A percentile compares a stretch with the other conserved stretches of the same genome.
These are phyloP conservation scores for Emergomyces pasteurianus DNA, from an alignment of 2,329 filamentous ascomycete species.

Conservation along the genomic window DNA sequence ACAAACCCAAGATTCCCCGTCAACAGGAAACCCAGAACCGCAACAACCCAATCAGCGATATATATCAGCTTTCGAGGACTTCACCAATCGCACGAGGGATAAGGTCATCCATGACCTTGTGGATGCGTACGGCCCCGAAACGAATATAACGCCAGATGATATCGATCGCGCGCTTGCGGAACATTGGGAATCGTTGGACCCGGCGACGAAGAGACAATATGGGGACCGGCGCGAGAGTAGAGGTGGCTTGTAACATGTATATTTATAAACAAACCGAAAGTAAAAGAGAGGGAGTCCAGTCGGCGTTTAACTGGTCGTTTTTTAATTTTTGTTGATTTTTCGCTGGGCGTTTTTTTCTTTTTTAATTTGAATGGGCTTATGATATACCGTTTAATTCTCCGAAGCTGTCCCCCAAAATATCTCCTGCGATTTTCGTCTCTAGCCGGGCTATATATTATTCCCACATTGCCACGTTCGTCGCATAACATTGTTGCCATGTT, in stretches of 20 bases:
- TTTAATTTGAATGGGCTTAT: not conserved
- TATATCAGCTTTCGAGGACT: constrained; percentile 13
- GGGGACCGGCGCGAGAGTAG: constrained; percentile 8
- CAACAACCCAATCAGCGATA: constrained; percentile 4
- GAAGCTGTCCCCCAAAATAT: no score
- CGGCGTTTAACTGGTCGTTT: not conserved
- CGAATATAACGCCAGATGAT: constrained; percentile 8
- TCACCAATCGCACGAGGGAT: constrained; percentile 11
- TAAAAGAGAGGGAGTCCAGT: not conserved
- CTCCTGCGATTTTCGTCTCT: not conserved
- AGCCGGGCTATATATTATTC: not conserved
- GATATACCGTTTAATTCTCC: not conserved
- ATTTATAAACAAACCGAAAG: no score
- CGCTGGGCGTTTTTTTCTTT: constrained; percentile 4
- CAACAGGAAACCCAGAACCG: not conserved
- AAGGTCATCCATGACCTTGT: constrained; percentile 8
- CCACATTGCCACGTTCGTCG: not conserved
- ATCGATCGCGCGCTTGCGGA: constrained; percentile 9
- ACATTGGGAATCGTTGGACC: constrained; percentile 13
- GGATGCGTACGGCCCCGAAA: constrained; percentile 7
- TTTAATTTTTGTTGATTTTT: no score
- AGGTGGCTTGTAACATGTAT: not conserved
- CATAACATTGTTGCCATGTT: not conserved
- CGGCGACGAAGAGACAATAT: constrained; percentile 21
- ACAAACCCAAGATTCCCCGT: not conserved